Percentiles rank a stretch among this genome's conserved stretches.
Conservation (phyloP, 352 stramenopile genomes). For the Phytophthora vignae region DNA sequence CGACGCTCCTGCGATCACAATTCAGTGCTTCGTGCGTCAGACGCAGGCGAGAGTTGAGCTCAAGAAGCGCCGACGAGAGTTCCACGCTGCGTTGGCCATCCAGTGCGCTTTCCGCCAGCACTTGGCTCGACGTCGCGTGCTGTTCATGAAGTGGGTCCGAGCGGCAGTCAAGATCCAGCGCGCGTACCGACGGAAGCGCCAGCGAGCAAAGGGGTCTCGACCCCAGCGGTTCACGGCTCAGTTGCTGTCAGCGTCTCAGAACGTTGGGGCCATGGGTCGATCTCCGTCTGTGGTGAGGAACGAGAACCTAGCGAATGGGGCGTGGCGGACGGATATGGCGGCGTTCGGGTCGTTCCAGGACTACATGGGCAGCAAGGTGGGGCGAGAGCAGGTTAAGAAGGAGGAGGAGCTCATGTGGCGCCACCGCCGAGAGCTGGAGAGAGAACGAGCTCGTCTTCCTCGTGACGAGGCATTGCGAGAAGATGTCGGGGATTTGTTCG, state of each 20-base stretch:
- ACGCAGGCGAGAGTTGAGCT: slow-evolving; percentile 38
- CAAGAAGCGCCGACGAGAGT: slow-evolving; percentile 38
- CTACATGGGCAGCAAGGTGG: slow-evolving; percentile 56
- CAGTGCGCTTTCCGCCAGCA: slow-evolving; percentile 77
- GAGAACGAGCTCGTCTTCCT: slow-evolving; percentile 47
- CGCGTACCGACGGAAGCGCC: slow-evolving; percentile 60
- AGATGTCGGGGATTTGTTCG: slow-evolving; percentile 73
- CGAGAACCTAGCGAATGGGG: slow-evolving; percentile 1
- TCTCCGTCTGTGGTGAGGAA: slow-evolving; percentile 3
- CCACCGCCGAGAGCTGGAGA: slow-evolving; percentile 42
- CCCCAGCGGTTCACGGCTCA: slow-evolving; percentile 49
- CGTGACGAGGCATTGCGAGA: slow-evolving; percentile 55
- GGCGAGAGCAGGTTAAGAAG: slow-evolving; percentile 57
- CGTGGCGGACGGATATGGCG: slow-evolving; percentile 61
- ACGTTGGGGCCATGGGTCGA: slow-evolving; percentile 38
- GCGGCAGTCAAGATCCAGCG: slow-evolving; percentile 62
- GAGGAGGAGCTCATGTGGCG: slow-evolving; percentile 57
- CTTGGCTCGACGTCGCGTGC: slow-evolving; percentile 56
- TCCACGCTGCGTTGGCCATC: slow-evolving; percentile 49
- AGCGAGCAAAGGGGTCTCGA: slow-evolving; percentile 13
- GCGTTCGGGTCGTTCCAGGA: slow-evolving; percentile 66
- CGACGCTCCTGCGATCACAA: slow-evolving; percentile 30
- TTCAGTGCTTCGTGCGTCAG: slow-evolving; percentile 64
- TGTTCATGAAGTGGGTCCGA: slow-evolving; percentile 61
- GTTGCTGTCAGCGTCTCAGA: slow-evolving; percentile 51